phyloP scores from a whole-genome alignment of 2,329 filamentous ascomycete species.

The Nemania diffusa region DNA sequence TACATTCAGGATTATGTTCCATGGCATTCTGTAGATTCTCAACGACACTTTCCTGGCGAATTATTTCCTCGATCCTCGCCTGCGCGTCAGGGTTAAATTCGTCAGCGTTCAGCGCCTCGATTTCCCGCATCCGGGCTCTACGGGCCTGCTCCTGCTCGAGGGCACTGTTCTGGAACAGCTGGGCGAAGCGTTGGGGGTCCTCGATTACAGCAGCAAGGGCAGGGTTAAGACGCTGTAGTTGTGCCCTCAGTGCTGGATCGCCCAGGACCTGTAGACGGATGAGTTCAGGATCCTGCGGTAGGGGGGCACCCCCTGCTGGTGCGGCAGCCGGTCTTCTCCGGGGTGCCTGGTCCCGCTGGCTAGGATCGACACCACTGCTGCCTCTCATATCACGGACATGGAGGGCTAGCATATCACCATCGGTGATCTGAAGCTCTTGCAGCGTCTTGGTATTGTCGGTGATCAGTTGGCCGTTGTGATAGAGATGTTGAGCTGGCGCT shows the following conservation, averaged over 20 bases:
- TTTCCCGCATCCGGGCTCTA: conserved; percentile 81
- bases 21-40: conserved; percentile 97
- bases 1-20: conserved; percentile 97
- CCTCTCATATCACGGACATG: conserved; percentile 74
- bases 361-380: conserved; percentile 51
- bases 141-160: conserved; percentile 78
- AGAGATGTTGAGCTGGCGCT: conserved; percentile 80
- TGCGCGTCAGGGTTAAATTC: conserved; percentile 95
- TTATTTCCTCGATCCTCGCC: conserved; percentile 94
- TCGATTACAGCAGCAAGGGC: conserved; percentile 81
- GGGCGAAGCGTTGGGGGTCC: conserved; percentile 79
- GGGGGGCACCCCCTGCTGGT: conserved; percentile 38
- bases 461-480: conserved; percentile 87
- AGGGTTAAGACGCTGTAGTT: conserved; percentile 77
- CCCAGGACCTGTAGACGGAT: conserved; percentile 85
- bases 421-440: conserved; percentile 79
- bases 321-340: conserved; percentile 43
- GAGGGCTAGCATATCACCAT: conserved; percentile 93
- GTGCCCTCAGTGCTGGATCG: conserved; percentile 76
- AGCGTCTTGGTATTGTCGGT: conserved; percentile 82
- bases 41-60: conserved; percentile 91
- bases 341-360: conserved; percentile 51
- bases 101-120: conserved; percentile 88
- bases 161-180: conserved; percentile 74
- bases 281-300: conserved; percentile 76